Evolutionary conservation across 352 stramenopile species (phyloP).

Genomic region (Pythium aristosporum): DNA sequence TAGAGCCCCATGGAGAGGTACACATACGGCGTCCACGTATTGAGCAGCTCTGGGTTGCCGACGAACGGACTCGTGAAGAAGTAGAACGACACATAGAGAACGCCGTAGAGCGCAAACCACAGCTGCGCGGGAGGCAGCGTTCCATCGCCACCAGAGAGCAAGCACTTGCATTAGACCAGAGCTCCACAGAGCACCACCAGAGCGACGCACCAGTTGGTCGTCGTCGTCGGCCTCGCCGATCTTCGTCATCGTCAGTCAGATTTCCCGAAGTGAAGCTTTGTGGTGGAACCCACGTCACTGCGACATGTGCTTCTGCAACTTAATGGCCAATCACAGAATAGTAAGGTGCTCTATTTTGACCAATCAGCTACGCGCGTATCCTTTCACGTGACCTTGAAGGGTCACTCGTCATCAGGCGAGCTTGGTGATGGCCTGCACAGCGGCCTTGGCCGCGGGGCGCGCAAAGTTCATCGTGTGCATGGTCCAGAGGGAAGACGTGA

Average conservation of each 20-base stretch:
- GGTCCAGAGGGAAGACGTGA: slow-evolving; percentile 91
- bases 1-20: slow-evolving; percentile 88
- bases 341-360: slow-evolving; percentile 15
- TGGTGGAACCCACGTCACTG: slow-evolving; percentile 1
- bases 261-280: slow-evolving; percentile 9
- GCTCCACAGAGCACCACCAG: too few species aligned
- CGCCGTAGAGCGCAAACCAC: slow-evolving; percentile 82
- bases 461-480: slow-evolving; percentile 90
- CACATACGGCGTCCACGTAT: slow-evolving; percentile 86
- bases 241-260: slow-evolving; percentile 8
- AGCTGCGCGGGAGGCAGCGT: slow-evolving; percentile 32
- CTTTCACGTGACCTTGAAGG: background rate
- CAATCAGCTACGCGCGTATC: slow-evolving; percentile 18
- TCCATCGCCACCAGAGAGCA: background rate
- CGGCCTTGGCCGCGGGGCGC: slow-evolving; percentile 45
- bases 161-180: background rate
- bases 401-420: slow-evolving; percentile 16
- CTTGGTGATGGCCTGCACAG: slow-evolving; percentile 35
- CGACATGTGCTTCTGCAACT: background rate
- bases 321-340: slow-evolving; percentile 1
- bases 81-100: slow-evolving; percentile 86
- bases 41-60: slow-evolving; percentile 78
- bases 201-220: slow-evolving; percentile 25
- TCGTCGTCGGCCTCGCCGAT: slow-evolving; percentile 14
- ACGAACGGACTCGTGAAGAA: slow-evolving; percentile 89